phyloP scores from a whole-genome alignment of 2,329 filamentous ascomycete genomes.

The Neofusicoccum ribis region DNA sequence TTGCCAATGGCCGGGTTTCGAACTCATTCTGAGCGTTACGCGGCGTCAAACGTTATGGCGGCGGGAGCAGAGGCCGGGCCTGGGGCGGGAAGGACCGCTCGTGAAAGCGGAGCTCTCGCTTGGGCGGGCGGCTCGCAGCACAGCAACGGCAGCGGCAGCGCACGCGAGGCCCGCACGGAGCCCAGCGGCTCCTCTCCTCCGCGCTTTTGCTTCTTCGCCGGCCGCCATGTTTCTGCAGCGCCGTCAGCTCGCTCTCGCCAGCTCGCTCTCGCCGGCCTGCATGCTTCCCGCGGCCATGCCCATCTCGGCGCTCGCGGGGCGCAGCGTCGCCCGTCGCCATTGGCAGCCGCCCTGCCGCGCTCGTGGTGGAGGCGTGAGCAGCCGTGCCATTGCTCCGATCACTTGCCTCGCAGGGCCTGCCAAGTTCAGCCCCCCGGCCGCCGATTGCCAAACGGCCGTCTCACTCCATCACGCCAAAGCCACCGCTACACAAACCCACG shows the following conservation, averaged over 20 bases:
- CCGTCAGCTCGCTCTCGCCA: not conserved
- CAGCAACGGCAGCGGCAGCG: too few relatives aligned
- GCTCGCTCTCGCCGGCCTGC: not conserved
- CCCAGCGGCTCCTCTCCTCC: not conserved
- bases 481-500: slow-evolving; percentile 4
- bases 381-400: not conserved
- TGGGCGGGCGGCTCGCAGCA: not conserved
- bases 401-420: not conserved
- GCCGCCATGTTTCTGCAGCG: not conserved
- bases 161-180: not conserved
- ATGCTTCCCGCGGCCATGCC: not conserved
- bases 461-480: not conserved
- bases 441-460: not conserved
- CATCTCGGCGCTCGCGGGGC: not conserved
- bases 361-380: not conserved
- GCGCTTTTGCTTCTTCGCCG: not conserved
- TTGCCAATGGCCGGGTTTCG: not conserved
- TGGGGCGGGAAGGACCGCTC: not conserved
- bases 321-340: not conserved
- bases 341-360: not conserved
- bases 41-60: not conserved
- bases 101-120: not conserved
- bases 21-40: not conserved
- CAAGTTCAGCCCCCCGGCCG: not conserved
- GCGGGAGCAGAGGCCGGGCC: not conserved